Percentiles rank a stretch among this genome's conserved stretches.
These are phyloP conservation scores for Geotrichum ghanense DNA, from an alignment of 805 yeast species.

Conservation along the genomic window DNA sequence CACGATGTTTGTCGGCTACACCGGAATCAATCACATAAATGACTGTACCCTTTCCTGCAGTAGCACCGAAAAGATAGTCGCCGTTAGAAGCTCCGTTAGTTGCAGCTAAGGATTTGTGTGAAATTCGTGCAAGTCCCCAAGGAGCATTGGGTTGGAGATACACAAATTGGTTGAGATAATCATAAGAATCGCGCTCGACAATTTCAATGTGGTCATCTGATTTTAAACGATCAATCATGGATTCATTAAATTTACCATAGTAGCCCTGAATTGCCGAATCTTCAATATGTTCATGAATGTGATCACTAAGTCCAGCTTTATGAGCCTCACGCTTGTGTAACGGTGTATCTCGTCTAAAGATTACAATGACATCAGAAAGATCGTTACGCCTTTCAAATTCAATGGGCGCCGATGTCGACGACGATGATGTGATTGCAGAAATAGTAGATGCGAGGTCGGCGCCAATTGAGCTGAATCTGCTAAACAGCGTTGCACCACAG, in stretches of 20 bases:
- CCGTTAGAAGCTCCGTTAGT: constrained; percentile 45
- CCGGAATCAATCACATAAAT: constrained; percentile 89
- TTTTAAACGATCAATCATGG: constrained; percentile 34
- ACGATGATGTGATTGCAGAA: no score
- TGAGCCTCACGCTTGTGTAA: constrained; percentile 8
- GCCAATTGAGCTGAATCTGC: no score
- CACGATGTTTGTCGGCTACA: constrained; percentile 34
- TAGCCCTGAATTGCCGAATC: constrained; percentile 32
- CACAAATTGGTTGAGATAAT: constrained; percentile 49
- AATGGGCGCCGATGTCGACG: neutral
- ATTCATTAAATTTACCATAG: constrained; percentile 34
- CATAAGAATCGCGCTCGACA: constrained; percentile 65
- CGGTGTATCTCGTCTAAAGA: constrained; percentile 5
- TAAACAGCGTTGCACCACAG: no score
- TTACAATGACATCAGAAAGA: constrained; percentile 3
- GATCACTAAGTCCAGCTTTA: constrained; percentile 1
- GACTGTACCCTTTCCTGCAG: constrained; percentile 75
- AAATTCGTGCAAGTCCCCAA: constrained; percentile 88
- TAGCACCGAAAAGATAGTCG: constrained; percentile 58
- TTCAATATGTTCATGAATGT: constrained; percentile 20
- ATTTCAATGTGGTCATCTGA: constrained; percentile 43
- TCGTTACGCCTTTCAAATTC: neutral
- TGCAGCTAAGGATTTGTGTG: constrained; percentile 44
- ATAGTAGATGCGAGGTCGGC: no score
- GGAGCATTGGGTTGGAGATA: constrained; percentile 71